These are phyloP conservation scores for Cladosporium austrohemisphaericum DNA, from an alignment of 2,329 filamentous ascomycete genomes.

Conservation along the genomic window DNA sequence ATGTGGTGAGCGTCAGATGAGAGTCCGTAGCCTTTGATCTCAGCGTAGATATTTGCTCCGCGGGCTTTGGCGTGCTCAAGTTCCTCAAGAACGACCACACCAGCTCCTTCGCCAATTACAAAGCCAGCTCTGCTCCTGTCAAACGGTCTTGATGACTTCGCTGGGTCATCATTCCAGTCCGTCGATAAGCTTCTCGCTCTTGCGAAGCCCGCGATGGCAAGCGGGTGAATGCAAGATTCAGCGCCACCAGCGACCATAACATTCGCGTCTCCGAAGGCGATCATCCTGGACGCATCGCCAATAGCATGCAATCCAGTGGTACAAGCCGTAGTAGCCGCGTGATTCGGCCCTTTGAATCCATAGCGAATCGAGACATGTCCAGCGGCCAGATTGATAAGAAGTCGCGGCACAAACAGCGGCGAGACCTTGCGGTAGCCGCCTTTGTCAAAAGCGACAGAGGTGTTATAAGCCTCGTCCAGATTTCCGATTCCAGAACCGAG, in stretches of 20 bases:
- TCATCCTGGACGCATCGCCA: constrained; percentile 88
- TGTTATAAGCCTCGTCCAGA: constrained; percentile 83
- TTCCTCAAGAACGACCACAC: constrained; percentile 83
- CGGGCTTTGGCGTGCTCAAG: constrained; percentile 78
- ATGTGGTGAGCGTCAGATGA: constrained; percentile 91
- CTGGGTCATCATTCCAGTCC: constrained; percentile 68
- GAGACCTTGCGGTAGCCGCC: constrained; percentile 88
- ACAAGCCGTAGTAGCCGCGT: constrained; percentile 88
- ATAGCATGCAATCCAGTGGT: constrained; percentile 94
- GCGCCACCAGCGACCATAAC: constrained; percentile 96
- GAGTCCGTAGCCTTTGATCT: constrained; percentile 82
- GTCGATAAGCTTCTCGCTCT: constrained; percentile 82
- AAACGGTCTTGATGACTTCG: constrained; percentile 77
- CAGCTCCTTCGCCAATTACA: constrained; percentile 88
- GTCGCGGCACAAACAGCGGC: constrained; percentile 85
- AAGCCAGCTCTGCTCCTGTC: constrained; percentile 78
- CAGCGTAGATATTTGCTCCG: constrained; percentile 80
- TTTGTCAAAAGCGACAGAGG: constrained; percentile 70
- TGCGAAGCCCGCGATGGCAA: constrained; percentile 88
- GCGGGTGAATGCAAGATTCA: constrained; percentile 91
- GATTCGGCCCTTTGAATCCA: constrained; percentile 85
- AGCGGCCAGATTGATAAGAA: constrained; percentile 91
- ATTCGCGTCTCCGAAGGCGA: constrained; percentile 84
- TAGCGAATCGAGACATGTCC: constrained; percentile 93
- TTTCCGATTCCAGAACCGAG: constrained; percentile 95